Evolutionary conservation across 768 basidiomycete species (phyloP).

Genomic region (Auricularia cornea): DNA sequence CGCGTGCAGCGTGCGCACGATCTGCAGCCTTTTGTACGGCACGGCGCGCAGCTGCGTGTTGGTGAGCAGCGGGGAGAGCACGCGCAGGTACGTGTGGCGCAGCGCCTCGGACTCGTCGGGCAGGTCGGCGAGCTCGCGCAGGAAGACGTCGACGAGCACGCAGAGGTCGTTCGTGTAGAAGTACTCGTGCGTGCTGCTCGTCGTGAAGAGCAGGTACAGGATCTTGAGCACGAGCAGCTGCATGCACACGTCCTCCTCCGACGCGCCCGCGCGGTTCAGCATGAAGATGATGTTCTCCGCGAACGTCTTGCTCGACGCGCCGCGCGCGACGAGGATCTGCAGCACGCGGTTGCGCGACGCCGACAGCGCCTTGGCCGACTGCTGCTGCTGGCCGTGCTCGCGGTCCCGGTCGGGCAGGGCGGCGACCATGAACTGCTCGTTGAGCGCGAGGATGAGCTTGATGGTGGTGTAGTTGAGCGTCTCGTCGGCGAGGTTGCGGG

Average conservation of each 20-base stretch:
- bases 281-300: conserved; percentile 99
- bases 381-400: conserved; percentile 9
- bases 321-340: conserved; percentile 71
- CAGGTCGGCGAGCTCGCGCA: conserved; percentile 86
- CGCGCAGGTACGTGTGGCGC: conserved; percentile 94
- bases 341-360: conserved; percentile 60
- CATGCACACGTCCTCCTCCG: conserved; percentile 89
- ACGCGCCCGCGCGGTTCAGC: conserved; percentile 87
- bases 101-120: conserved; percentile 94
- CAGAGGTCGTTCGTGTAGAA: conserved; percentile 97
- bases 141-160: conserved; percentile 93
- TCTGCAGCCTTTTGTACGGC: conserved; percentile 89
- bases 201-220: conserved; percentile 90
- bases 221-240: conserved; percentile 90
- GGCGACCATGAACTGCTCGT: conserved; percentile 13
- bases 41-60: conserved; percentile 81
- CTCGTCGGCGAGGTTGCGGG: conserved; percentile 80
- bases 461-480: conserved; percentile 93
- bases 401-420: conserved; percentile 32
- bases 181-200: conserved; percentile 85
- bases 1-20: conserved; percentile 73
- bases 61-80: conserved; percentile 88
- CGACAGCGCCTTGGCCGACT: conserved; percentile 3
- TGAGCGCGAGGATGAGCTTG: conserved; percentile 52
- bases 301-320: conserved; percentile 87